Base-by-base conservation (phyloP, 768 basidiomycete species). In the Amanita pallidorosea region DNA sequence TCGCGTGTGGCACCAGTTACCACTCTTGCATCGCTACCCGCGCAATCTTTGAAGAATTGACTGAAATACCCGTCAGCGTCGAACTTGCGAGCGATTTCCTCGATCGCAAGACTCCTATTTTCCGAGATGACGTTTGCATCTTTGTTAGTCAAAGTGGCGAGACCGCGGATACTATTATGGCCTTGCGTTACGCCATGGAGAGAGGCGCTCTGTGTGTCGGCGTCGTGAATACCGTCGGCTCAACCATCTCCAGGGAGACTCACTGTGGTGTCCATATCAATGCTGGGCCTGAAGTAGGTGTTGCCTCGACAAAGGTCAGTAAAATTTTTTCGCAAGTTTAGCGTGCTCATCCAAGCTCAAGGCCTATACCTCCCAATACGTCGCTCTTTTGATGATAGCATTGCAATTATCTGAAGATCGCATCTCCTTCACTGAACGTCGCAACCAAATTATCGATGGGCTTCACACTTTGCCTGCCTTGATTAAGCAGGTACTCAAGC, bases 241-340 rank as follows among this genome's bases (percentile, higher is more conserved):
- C 93, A 20, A 97, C 95, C 3, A 80, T 98, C 59, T 97, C 95
- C 38, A 88, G 95, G 62, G 93, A 98, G 70, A 93, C 94, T 2
- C 96, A 99, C 72, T 96, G 93, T 56, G 96, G 96, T 85, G 85
- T 99, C 47, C 96, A 98, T 72, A 97, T 99, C 74, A 99, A 99
- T 63, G 96, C 93, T 60, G 93, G 93, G 17, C 94, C 94, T 49
- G 94, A 98, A 74, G 93, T 99, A 57, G 95, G 96, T 76, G 96
- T 99, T 53, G 96, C 96, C 5, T 97, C 93, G 15, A 98, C 96
- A 53, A 99, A 99, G 81, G 86, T 83, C 40, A 48, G 70, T 61
- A 4, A 0, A 6, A 23, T 5, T 8, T n/a, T 15, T 45, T 7
- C 45, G 57, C 4, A 62, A 45, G 9, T 42, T 46, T 53, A 44